These are phyloP conservation scores for Saccharomycopsis javanensis DNA, from an alignment of 805 yeast species.

Conservation along the genomic window DNA sequence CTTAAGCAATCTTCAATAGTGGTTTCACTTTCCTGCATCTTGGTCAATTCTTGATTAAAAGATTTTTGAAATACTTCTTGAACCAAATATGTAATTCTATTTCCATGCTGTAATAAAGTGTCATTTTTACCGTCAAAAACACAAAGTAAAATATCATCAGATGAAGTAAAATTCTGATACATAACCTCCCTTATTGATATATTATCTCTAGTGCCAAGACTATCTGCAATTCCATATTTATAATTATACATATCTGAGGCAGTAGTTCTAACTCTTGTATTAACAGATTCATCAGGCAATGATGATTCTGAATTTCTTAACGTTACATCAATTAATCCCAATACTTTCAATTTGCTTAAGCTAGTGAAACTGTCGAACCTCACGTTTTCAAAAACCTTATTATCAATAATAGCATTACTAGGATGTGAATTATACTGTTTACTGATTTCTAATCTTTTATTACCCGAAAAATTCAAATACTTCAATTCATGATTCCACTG, in stretches of 20 bases:
- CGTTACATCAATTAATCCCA: conserved; percentile 94
- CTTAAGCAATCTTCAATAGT: conserved; percentile 68
- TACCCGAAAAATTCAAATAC: conserved; percentile 86
- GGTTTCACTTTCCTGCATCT: conserved; percentile 30
- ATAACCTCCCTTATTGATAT: conserved; percentile 78
- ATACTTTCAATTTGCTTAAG: conserved; percentile 55
- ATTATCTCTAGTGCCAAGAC: conserved; percentile 55
- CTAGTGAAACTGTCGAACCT: conserved; percentile 55
- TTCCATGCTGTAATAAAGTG: conserved; percentile 36
- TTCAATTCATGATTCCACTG: conserved; percentile 65
- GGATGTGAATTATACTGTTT: conserved; percentile 5
- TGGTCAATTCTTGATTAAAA: conserved; percentile 57
- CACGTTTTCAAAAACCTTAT: conserved; percentile 23
- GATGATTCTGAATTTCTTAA: conserved; percentile 58
- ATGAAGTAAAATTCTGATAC: conserved; percentile 76
- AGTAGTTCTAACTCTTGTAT: conserved; percentile 82
- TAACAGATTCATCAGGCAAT: conserved; percentile 79
- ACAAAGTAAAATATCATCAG: conserved; percentile 72
- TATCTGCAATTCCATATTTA: conserved; percentile 88
- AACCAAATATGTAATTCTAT: conserved; percentile 58
- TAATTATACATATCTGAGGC: conserved; percentile 67
- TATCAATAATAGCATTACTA: conserved; percentile 40
- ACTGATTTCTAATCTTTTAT: conserved; percentile 74
- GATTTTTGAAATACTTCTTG: conserved; percentile 62
- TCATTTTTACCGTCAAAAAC: conserved; percentile 75